These are phyloP conservation scores for Falciphora oryzae DNA, from an alignment of 2,329 filamentous ascomycete species.

Conservation along the genomic window DNA sequence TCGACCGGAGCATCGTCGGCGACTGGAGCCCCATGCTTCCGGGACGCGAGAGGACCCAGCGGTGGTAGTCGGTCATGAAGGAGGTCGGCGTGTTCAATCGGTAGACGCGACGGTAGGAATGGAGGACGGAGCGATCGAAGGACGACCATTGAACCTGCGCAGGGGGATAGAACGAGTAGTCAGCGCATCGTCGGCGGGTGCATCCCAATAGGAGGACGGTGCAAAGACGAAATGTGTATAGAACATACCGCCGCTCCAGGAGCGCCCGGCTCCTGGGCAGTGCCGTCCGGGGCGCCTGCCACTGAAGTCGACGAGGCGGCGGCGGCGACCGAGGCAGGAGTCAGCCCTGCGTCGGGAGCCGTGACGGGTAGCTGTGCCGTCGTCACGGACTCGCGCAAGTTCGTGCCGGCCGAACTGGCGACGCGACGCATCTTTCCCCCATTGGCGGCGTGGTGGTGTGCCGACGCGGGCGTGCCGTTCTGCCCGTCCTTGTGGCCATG, in stretches of 20 bases:
- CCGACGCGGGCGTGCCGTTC: background rate
- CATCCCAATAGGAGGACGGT: background rate
- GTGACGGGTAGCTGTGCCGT: slow-evolving; percentile 21
- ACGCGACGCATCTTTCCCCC: slow-evolving; percentile 48
- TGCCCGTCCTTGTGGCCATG: slow-evolving; percentile 23
- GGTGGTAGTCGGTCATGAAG: slow-evolving; percentile 59
- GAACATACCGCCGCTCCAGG: slow-evolving; percentile 1
- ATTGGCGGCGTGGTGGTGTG: slow-evolving; percentile 32
- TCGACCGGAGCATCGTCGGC: slow-evolving; percentile 67
- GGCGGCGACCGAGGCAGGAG: slow-evolving; percentile 7
- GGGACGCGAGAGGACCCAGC: slow-evolving; percentile 55
- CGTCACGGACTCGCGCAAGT: slow-evolving; percentile 36
- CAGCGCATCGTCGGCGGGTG: background rate
- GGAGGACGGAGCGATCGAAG: slow-evolving; percentile 62
- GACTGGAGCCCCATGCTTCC: slow-evolving; percentile 64
- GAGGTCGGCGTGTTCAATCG: slow-evolving; percentile 64
- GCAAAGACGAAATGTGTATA: background rate
- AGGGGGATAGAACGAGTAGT: background rate
- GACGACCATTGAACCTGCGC: slow-evolving; percentile 61
- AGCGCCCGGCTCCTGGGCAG: background rate
- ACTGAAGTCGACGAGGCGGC: slow-evolving; percentile 1
- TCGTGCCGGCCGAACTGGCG: slow-evolving; percentile 45
- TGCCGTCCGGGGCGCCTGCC: background rate
- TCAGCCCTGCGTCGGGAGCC: background rate
- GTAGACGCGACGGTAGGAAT: slow-evolving; percentile 70